Evolutionary conservation across 2,329 filamentous ascomycete species (phyloP), one percentile per base, ranked within the genome.

Genomic region (Pseudogymnoascus sp.): DNA sequence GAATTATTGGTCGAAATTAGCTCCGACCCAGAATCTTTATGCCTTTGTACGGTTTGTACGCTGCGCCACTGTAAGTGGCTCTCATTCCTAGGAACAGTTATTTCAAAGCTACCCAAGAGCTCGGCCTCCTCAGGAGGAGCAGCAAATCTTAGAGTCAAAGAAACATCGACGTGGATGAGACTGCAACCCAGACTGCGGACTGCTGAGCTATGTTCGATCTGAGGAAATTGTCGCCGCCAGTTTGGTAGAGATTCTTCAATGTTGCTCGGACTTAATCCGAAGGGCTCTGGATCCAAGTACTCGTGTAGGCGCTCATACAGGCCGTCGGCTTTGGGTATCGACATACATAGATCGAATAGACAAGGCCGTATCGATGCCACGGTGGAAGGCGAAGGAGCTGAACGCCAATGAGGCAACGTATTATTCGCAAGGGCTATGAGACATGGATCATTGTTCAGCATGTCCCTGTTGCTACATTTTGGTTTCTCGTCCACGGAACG

Each of bases 391-490:
- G 50, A 79, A 76, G 16, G 79, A 77, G 71, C 85, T 82, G 53
- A 82, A 77, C 16, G 76, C 77, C 16, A 86, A 82, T 82, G 83
- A 83, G 40, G 86, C 77, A 29, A 80, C 77, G 21, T 79, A 79
- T 68, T 56, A 10, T 86, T 80, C 7, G 84, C 80, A 35, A 88
- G 78, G 7, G 85, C 85, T 63, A 80, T 81, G 65, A 88, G 76
- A n/a, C 86, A 83, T 3, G 83, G 79, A 72, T 88, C 85, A 64
- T 83, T 81, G 74, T 87, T 87, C 77, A 87, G 85, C 6, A 83
- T 86, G 73, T 78, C 70, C 79, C 80, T 62, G 70, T 78, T 78
- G 65, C 85, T 80, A 69, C 81, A 82, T 72, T 83, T 82, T 61
- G 81, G 78, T 63, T 76, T 71, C 47, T 80, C 78, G 6, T 80